phyloP scores from a whole-genome alignment of 1,284 basidiomycete genomes.

The Sporisorium scitamineum region DNA sequence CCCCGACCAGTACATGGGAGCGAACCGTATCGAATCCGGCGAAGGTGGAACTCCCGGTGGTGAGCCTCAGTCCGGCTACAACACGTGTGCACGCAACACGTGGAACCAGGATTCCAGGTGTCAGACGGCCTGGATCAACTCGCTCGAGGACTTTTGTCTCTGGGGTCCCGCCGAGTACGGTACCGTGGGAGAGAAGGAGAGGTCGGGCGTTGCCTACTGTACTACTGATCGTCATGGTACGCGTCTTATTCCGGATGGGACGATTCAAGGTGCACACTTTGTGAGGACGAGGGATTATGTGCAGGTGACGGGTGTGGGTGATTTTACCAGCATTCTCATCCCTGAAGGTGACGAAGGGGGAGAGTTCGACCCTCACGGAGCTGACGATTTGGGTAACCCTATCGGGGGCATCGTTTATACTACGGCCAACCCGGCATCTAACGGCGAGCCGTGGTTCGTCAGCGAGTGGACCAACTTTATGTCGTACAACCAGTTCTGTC shows the following conservation, averaged over 20 bases:
- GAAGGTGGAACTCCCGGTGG: constrained; percentile 41
- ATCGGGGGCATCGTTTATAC: constrained; percentile 65
- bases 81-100: constrained; percentile 49
- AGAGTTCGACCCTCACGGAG: constrained; percentile 66
- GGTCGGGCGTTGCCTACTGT: constrained; percentile 64
- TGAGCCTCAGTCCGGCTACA: constrained; percentile 58
- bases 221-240: constrained; percentile 65
- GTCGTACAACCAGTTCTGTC: constrained; percentile 60
- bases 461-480: constrained; percentile 66
- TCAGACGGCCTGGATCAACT: constrained; percentile 65
- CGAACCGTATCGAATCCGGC: constrained; percentile 47
- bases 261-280: constrained; percentile 64
- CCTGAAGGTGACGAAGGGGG: constrained; percentile 57
- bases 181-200: constrained; percentile 62
- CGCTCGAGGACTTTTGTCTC: constrained; percentile 64
- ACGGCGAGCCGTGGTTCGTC: constrained; percentile 41
- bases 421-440: constrained; percentile 55
- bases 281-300: constrained; percentile 63
- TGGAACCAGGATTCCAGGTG: constrained; percentile 59
- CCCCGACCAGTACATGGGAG: constrained; percentile 60
- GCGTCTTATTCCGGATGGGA: constrained; percentile 66
- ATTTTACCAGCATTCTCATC: constrained; percentile 56
- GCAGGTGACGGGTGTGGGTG: constrained; percentile 62
- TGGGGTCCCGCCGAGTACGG: constrained; percentile 55
- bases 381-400: constrained; percentile 61